Base-by-base conservation (phyloP, 176 grass and related monocot species). In the Chrysopogon serrulatus region DNA sequence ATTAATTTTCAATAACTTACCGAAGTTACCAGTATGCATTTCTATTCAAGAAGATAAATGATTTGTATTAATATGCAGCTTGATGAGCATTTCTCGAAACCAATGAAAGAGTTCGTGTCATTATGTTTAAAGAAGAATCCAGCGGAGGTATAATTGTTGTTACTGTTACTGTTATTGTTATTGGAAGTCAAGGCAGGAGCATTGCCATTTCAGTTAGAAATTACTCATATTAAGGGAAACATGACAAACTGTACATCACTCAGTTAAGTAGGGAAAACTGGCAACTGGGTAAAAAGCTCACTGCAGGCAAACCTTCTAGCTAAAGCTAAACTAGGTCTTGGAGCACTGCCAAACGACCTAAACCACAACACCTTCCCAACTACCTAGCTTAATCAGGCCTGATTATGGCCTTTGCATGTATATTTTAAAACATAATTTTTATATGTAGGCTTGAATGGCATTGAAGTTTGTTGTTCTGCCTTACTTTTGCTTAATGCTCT, bases 51-150 rank as follows among this genome's bases (percentile, higher is more conserved):
- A 87, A 80, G 33, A 64, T 90, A 80, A 90, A 42, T 39, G 27
- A 42, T 79, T 41, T 83, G 86, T 69, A 5, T 79, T 69, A 63
- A 62, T 60, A 79, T 86, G 90, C 89, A 99, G 97, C 93, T 99
- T 54, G 97, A 99, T 83, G 97, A 99, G 32, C 97, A 99, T 94
- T 99, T 99, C 81, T 99, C 97, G 69, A 91, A 89, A 87, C 83
- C 90, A 16, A 95, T 99, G 84, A 99, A 99, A 68, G 97, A 99
- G 86, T 99, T 99, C 89, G 97, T 99, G 68, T 99, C 97, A 80
- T 79, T 94, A 63, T 99, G 97, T 87, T 89, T 99, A 54, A 99
- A 80, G 90, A 99, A 99, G 86, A 92, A 68, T 87, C 93, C 97
- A 86, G 78, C 87, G 62, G 97, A 99, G 97, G 97, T 99, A 89